Evolutionary conservation across 129 eudicot species (phyloP), one percentile per base, ranked within the genome.

Genomic region (Arctium minus): DNA sequence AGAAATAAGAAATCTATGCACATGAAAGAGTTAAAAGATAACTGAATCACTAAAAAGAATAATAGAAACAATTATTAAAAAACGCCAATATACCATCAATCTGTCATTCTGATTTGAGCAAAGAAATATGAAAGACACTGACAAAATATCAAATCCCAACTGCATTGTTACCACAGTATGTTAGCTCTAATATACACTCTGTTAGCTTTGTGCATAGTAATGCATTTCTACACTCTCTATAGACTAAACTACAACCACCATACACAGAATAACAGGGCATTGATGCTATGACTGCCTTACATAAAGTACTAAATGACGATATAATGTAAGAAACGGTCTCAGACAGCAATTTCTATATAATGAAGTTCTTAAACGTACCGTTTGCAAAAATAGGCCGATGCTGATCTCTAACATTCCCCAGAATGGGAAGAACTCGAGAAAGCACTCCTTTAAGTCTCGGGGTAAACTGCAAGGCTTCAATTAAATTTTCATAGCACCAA

Each of bases 391-490:
- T 92, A 53, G 97, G 92, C 76, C 98, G 88, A 77, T 96, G 95
- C 33, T 83, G 82, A 81, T 96, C 99, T 88, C 92, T 91, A 36
- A 96, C 99, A 84, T 88, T 96, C 56, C 99, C 99, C 79, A 96
- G 82, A 88, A 96, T 85, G 29, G 99, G 99, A 36, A 96, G 88
- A 83, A 96, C 94, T 77, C 98, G 91, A 27, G 94, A 89, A 72
- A 96, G 99, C 68, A 96, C 96, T 60, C 90, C 92, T 89, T 96
- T 96, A 86, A 96, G 92, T 70, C 97, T 90, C 74, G 98, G 98
- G 75, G 92, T 83, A 81, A 96, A 96, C 99, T 91, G 98, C 85
- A 90, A 79, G 67, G 97, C 99, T 96, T 90, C 88, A 89, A 74
- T 60, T 69, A 44, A 82, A 70, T 72, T 44, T 77, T 46, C 76